phyloP scores from a whole-genome alignment of 176 grass and related monocot species.

The Saccharum officinarum region DNA sequence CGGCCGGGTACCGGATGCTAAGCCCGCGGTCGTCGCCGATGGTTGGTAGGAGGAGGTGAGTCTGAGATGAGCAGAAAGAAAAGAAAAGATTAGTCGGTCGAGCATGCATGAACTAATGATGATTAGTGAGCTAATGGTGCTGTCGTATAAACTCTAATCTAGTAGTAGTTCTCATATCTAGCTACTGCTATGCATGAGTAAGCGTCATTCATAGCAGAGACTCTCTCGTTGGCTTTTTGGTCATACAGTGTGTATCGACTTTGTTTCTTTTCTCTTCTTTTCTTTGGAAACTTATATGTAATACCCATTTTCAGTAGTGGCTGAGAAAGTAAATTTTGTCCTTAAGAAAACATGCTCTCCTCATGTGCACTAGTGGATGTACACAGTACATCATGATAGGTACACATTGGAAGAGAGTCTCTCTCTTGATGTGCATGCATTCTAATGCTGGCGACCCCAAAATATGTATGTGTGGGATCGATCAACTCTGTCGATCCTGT shows the following conservation, averaged over 20 bases:
- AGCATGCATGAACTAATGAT: background rate
- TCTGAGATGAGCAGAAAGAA: background rate
- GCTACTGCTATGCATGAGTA: background rate
- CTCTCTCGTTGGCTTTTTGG: background rate
- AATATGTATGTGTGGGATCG: too few species aligned
- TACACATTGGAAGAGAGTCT: too few species aligned
- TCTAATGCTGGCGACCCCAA: too few species aligned
- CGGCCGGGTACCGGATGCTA: conserved; percentile 42
- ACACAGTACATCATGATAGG: too few species aligned
- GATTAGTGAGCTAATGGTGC: background rate
- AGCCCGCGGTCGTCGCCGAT: conserved; percentile 34
- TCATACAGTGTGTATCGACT: background rate
- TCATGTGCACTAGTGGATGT: too few species aligned
- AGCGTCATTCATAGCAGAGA: background rate
- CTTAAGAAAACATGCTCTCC: too few species aligned
- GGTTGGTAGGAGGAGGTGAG: background rate
- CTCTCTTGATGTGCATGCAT: too few species aligned
- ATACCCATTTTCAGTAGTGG: too few species aligned
- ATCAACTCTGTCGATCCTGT: too few species aligned
- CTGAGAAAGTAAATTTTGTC: too few species aligned
- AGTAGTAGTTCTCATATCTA: background rate
- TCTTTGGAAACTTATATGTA: too few species aligned
- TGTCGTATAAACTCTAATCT: background rate
- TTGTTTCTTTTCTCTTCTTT: too few species aligned
- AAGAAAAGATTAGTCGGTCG: background rate